Evolutionary conservation across 495 filamentous ascomycete genomes (phyloP).

Genomic region (Saxophila tyrrhenica): DNA sequence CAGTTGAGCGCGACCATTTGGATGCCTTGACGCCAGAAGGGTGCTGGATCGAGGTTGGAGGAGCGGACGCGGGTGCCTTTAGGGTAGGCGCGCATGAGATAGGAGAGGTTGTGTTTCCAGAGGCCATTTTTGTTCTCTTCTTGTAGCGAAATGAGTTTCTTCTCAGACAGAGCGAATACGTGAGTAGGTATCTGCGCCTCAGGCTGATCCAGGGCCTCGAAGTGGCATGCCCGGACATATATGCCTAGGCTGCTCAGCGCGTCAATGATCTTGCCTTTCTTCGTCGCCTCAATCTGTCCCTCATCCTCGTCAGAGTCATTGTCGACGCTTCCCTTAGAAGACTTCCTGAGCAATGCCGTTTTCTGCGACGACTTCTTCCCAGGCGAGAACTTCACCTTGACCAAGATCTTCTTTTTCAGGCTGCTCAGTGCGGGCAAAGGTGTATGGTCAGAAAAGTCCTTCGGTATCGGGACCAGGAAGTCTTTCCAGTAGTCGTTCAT

Average conservation of each 20-base stretch:
- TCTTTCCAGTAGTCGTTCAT: conserved; percentile 69
- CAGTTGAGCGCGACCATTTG: conserved; percentile 93
- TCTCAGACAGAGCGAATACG: conserved; percentile 79
- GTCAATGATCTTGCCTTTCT: conserved; percentile 63
- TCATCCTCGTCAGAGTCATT: conserved; percentile 10
- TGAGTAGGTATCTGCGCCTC: conserved; percentile 67
- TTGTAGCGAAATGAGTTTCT: conserved; percentile 59
- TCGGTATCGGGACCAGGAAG: conserved; percentile 49
- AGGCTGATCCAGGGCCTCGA: conserved; percentile 53
- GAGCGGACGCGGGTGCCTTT: conserved; percentile 70
- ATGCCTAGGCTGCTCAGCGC: conserved; percentile 62
- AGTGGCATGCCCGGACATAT: conserved; percentile 72
- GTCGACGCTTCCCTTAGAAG: not conserved
- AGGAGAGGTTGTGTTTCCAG: conserved; percentile 72
- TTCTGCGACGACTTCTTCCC: conserved; percentile 20
- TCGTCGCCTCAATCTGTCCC: conserved; percentile 23
- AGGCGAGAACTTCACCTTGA: conserved; percentile 75
- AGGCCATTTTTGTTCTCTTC: conserved; percentile 46
- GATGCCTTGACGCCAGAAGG: conserved; percentile 80
- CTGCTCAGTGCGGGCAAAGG: conserved; percentile 53
- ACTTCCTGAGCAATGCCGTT: not conserved
- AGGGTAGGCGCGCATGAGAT: conserved; percentile 82
- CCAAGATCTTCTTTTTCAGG: conserved; percentile 65
- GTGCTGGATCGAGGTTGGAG: conserved; percentile 71
- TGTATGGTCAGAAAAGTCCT: conserved; percentile 37